Base-by-base conservation (phyloP, 108 stramenopile species). In the Fragilaria radians region DNA sequence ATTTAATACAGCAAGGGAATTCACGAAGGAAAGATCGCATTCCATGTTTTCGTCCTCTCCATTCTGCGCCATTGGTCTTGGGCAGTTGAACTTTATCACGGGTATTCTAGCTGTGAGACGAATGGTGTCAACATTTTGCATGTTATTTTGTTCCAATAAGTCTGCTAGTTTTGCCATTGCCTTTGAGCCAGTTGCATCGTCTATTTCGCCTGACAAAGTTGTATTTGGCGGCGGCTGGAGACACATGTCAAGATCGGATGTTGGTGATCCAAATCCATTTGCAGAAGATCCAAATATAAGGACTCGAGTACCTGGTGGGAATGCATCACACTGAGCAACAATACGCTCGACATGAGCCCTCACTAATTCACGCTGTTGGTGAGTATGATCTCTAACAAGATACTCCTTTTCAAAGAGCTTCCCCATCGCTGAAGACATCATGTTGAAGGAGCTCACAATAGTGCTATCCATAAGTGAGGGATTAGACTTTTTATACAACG, bases 21-120 rank as follows among this genome's bases (percentile, higher is more conserved):
- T 99, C 67, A 93, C 81, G 60, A 96, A 76, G 25, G 89, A 90
- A 30, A 98, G 71, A 79, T 99, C 99, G 65, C 97, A 96, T 63
- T 98, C 95, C 47, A 99, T 79, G 9, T 79, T 54, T 4, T 76
- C 74, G 23, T 66, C 60, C 28, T 78, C 68, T 4, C 62, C 58
- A 30, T 48, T 65, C 9, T 5, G 27, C 19, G 34, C 24, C 48
- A 65, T 55, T 33, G 67, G 73, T 25, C 59, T 52, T 3, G 85
- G 86, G 54, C 82, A 85, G 56, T 81, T 76, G 65, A 96, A 97
- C 63, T 87, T 87, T 53, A 99, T 77, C 56, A 99, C 92, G 0
- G 99, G 97, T 42, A 99, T 97, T 18, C 99, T 82, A 4, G 97
- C 97, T 21, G 97, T 95, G n/a, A 94, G 65, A 4, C 99, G 71